Evolutionary conservation across 1,284 basidiomycete genomes (phyloP).

Genomic region (Pholiota adiposa): DNA sequence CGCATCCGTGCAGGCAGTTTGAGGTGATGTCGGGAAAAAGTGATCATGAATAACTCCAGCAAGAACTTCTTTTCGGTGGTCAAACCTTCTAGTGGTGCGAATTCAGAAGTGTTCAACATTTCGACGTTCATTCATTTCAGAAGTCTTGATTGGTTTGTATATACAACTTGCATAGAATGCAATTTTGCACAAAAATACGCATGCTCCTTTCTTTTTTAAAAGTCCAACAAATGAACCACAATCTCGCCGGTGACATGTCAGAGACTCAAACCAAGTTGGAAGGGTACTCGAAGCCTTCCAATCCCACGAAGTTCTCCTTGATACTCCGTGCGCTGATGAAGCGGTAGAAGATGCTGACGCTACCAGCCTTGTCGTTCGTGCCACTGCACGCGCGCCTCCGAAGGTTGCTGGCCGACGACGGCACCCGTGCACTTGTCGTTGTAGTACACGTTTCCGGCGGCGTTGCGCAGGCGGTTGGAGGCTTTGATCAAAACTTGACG

Average conservation of each 20-base stretch:
- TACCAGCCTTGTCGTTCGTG: constrained; percentile 98
- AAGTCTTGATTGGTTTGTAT: background rate
- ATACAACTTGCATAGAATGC: background rate
- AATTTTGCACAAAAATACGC: constrained; percentile 30
- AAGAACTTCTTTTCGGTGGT: too few relatives aligned
- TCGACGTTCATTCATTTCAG: background rate
- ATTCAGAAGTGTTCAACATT: too few relatives aligned
- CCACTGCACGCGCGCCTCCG: constrained; percentile 93
- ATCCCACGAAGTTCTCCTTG: constrained; percentile 92
- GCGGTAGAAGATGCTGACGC: constrained; percentile 87
- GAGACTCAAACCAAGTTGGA: constrained; percentile 66
- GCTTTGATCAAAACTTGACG: constrained; percentile 78
- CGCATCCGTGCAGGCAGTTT: too few relatives aligned
- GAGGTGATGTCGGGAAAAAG: too few relatives aligned
- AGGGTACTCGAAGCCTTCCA: constrained; percentile 83
- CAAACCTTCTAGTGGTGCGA: too few relatives aligned
- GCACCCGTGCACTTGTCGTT: constrained; percentile 98
- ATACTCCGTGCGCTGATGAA: constrained; percentile 92
- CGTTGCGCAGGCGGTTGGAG: constrained; percentile 81
- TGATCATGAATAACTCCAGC: too few relatives aligned
- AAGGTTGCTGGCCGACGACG: constrained; percentile 96
- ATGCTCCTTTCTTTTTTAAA: constrained; percentile 29
- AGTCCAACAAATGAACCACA: background rate
- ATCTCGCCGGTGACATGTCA: background rate
- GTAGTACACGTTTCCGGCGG: constrained; percentile 92